Base-by-base conservation (phyloP, 1,284 basidiomycete genomes). In the Microbotryum intermedium region DNA sequence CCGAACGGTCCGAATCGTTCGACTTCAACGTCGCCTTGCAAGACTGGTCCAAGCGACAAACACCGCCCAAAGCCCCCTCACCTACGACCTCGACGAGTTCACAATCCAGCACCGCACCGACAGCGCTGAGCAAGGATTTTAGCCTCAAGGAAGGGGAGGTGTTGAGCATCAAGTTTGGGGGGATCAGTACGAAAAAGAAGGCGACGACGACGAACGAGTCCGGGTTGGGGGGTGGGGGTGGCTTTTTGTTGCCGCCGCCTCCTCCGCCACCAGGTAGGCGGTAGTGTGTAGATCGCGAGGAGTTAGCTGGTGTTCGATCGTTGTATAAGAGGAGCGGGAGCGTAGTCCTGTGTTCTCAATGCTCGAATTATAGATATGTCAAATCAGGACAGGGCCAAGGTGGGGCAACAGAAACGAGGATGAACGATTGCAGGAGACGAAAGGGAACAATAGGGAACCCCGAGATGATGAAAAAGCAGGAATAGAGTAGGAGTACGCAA, bases 21-120 rank as follows among this genome's bases (percentile, higher is more conserved):
- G 91, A 94, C 76, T 94, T 94, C 76, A 90, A 90, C 72, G 91
- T 97, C 55, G 90, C 94, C 1, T 79, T 99, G 29, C 95, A 98
- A 76, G 65, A 69, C 56, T 65, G 68, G 44, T 76, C 78, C 78
- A 46, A 75, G 76, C 25, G 69, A 61, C 48, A 71, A 73, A 30
- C 76, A 77, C 26, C 72, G 69, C 39, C 72, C 78, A 28, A 70
- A 68, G 58, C 18, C 6, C 53, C 64, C 57, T 59, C 29, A 43
- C 53, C 64, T 46, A 55, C 84, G 43, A 47, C 10, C 11, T 56
- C 16, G 2, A 56, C 16, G 43, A 82, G 46, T 81, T 83, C 18
- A 82, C 83, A 68, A 64, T 83, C 51, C 68, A 57, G 43, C 54
- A 28, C 18, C 49, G 64, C 16, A 57, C 86, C 88, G 20, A 72